Base-by-base conservation (phyloP, 352 stramenopile genomes). In the Nothophytophthora sp. region DNA sequence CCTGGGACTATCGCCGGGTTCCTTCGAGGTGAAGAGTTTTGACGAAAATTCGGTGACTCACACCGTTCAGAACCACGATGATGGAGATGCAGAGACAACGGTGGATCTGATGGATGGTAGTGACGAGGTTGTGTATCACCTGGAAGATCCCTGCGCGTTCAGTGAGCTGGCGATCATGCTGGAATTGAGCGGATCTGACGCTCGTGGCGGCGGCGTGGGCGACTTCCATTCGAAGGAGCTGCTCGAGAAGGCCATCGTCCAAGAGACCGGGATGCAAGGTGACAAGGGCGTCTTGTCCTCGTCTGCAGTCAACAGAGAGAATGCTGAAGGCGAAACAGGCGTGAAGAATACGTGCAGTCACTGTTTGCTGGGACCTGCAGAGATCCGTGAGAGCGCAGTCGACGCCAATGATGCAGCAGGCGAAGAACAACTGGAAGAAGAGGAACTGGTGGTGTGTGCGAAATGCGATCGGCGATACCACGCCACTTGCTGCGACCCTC, bases 401-500 rank as follows among this genome's bases (percentile, higher is more conserved):
- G 55, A 63, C 29, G 40, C 46, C 16, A 39, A 43, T 36, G 51
- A 58, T 29, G n/a, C 28, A 1, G 8, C 34, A 13, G 34, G 16
- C 16, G 46, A 29, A 37, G 25, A 12, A 36, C 23, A 60, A 15
- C 15, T 43, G 16, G 37, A 43, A 19, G 73, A 86, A 37, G 60
- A 74, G 15, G n/a, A n/a, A n/a, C 54, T 94, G 20, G 60, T 92
- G 13, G 41, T 52, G 22, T 96, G 86, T 27, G 46, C 60, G 8
- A 73, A 77, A 22, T 96, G 86, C 41, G 22, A 65, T 5, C 50
- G 58, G 10, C 45, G 53, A 1, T 94, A 82, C 23, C 86, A 96
- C 55, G 35, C 51, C 1, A 81, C 73, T n/a, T 96, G 86, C 40
- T 91, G 81, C 36, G 81, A 93, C 49, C 84, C 83, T 4, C 86